A percentile compares a stretch with the other conserved stretches of the same genome.
phyloP scores from a whole-genome alignment of 345 rosid species.

The Salix caprea region DNA sequence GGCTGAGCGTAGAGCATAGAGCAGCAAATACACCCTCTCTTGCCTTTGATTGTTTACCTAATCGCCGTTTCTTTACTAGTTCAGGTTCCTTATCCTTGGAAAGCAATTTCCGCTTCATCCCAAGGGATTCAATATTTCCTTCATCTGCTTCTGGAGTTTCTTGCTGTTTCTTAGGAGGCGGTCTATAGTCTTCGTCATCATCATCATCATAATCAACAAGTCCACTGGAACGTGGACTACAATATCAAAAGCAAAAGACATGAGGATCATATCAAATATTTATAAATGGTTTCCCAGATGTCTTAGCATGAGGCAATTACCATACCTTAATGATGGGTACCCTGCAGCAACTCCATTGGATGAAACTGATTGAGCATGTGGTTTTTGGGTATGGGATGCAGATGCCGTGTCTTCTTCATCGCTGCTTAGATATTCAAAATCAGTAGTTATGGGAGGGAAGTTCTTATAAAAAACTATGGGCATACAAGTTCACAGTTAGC shows the following conservation, averaged over 20 bases:
- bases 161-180: slow-evolving; percentile 76
- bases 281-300: neutral
- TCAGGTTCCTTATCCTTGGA: slow-evolving; percentile 62
- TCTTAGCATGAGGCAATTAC: slow-evolving; percentile 3
- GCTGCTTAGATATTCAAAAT: slow-evolving; percentile 39
- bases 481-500: neutral
- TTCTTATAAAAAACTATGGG: neutral
- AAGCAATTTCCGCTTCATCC: slow-evolving; percentile 65
- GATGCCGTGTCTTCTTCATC: slow-evolving; percentile 93
- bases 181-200: slow-evolving; percentile 85
- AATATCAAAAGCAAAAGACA: neutral
- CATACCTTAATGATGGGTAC: slow-evolving; percentile 57
- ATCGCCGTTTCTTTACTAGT: slow-evolving; percentile 53
- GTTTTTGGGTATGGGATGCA: slow-evolving; percentile 53
- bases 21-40: slow-evolving; percentile 68
- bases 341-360: slow-evolving; percentile 73
- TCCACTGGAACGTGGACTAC: slow-evolving; percentile 68
- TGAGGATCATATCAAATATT: neutral
- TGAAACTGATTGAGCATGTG: slow-evolving; percentile 45
- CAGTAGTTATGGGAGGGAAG: slow-evolving; percentile 6
- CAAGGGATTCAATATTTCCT: slow-evolving; percentile 52
- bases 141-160: slow-evolving; percentile 63
- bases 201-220: slow-evolving; percentile 98
- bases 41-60: slow-evolving; percentile 54
- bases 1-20: slow-evolving; percentile 77